Percentiles rank a stretch among this genome's conserved stretches.
phyloP scores from a whole-genome alignment of 176 grass and related monocot species.

The Musa acuminata region DNA sequence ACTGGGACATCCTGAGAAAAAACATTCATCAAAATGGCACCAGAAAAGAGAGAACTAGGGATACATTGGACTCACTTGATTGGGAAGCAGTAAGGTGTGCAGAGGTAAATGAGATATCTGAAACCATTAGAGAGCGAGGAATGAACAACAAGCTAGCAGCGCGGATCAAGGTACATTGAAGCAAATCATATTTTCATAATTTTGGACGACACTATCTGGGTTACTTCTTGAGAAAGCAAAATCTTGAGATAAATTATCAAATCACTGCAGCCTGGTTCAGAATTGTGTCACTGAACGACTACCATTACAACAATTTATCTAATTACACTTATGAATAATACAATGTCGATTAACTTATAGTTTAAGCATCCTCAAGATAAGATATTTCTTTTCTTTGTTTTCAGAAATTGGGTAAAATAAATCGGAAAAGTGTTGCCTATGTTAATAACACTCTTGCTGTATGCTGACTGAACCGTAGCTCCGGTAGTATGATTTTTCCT shows the following conservation, averaged over 20 bases:
- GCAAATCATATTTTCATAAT: background rate
- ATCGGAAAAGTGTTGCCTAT: too few species aligned
- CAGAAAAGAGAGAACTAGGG: conserved; percentile 43
- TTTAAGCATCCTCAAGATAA: too few species aligned
- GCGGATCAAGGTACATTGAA: conserved; percentile 63
- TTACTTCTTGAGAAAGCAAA: too few species aligned
- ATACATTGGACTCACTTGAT: conserved; percentile 59
- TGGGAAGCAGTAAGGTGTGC: conserved; percentile 77
- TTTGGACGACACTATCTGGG: too few species aligned
- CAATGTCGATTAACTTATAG: background rate
- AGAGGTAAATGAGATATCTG: conserved; percentile 51
- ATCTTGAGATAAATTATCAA: background rate
- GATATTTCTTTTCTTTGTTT: too few species aligned
- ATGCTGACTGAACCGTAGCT: too few species aligned
- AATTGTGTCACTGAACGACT: background rate
- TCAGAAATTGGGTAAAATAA: too few species aligned
- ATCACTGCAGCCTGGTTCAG: background rate
- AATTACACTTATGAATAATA: background rate
- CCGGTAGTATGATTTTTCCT: too few species aligned
- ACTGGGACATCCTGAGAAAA: conserved; percentile 73
- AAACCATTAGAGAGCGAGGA: conserved; percentile 71
- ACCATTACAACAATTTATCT: background rate
- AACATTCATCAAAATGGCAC: conserved; percentile 11
- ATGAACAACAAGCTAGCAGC: conserved; percentile 82
- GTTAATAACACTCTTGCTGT: too few species aligned